These are phyloP conservation scores for Chiua virens DNA, from an alignment of 768 basidiomycete species.

Conservation along the genomic window DNA sequence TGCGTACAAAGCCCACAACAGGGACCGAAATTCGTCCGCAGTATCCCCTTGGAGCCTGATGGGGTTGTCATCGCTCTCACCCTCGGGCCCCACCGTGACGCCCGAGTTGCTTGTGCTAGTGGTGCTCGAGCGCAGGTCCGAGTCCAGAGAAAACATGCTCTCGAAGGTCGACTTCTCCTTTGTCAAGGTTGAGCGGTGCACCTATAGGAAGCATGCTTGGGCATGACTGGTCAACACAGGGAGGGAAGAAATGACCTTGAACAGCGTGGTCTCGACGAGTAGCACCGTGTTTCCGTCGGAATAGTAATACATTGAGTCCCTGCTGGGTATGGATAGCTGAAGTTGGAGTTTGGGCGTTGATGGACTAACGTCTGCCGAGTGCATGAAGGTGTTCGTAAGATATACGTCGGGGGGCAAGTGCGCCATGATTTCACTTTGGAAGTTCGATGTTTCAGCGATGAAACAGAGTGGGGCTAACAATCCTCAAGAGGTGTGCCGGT, in stretches of 20 bases:
- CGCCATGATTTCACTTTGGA: conserved; percentile 22
- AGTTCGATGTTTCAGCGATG: conserved; percentile 11
- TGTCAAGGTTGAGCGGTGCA: conserved; percentile 41
- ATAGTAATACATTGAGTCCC: conserved; percentile 42
- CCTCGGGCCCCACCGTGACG: conserved; percentile 40
- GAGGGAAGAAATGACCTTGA: conserved; percentile 41
- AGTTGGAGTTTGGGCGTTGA: conserved; percentile 35
- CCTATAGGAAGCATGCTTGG: conserved; percentile 29
- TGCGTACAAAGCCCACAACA: conserved; percentile 54
- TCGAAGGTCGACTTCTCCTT: conserved; percentile 49
- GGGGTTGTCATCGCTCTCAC: conserved; percentile 50
- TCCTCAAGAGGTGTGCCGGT: conserved; percentile 5
- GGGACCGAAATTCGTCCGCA: conserved; percentile 49
- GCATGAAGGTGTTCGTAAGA: conserved; percentile 33
- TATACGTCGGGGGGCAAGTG: conserved; percentile 33
- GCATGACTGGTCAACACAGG: conserved; percentile 13
- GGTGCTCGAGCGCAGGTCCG: conserved; percentile 31
- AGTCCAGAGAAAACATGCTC: conserved; percentile 46
- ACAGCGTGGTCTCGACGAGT: conserved; percentile 44
- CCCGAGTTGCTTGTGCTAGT: conserved; percentile 16
- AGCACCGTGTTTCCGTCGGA: conserved; percentile 42
- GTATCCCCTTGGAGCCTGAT: conserved; percentile 48
- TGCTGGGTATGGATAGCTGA: conserved; percentile 33
- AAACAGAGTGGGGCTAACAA: conserved; percentile 9
- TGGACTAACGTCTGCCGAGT: conserved; percentile 31